phyloP scores from a whole-genome alignment of 805 yeast species.

The Starmera amethionina region DNA sequence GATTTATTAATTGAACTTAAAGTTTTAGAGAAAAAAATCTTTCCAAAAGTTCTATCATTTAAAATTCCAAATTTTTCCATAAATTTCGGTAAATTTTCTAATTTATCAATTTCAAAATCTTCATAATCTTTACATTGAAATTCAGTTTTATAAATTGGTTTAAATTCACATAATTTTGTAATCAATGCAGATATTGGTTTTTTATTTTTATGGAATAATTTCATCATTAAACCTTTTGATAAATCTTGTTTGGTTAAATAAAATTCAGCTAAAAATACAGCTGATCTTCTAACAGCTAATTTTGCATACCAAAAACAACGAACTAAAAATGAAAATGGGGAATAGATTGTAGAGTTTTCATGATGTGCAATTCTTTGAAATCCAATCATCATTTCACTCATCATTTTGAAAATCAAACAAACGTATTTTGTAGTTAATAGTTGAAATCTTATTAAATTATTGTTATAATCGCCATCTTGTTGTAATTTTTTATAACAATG shows the following conservation, averaged over 20 bases:
- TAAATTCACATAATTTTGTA: too few relatives aligned
- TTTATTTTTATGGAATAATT: too few relatives aligned
- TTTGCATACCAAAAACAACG: background rate
- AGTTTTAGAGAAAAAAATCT: background rate
- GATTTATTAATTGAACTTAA: background rate
- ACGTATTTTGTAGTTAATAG: background rate
- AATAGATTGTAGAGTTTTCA: background rate
- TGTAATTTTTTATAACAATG: background rate
- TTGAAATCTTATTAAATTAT: background rate
- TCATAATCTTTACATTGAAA: background rate
- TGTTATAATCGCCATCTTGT: background rate
- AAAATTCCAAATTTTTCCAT: background rate
- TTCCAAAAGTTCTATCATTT: background rate
- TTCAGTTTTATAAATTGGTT: background rate
- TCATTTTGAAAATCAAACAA: background rate
- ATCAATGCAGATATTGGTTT: too few relatives aligned
- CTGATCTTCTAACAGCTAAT: background rate
- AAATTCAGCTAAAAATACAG: background rate
- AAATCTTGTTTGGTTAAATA: too few relatives aligned
- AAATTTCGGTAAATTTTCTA: background rate
- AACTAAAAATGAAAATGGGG: background rate
- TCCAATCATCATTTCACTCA: background rate
- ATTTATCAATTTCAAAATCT: background rate
- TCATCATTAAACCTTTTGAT: too few relatives aligned
- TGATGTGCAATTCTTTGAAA: constrained; percentile 1